A percentile compares a stretch with the other conserved stretches of the same genome.
Conservation (phyloP, 1,284 basidiomycete species). For the Fomitiporia mediterranea region DNA sequence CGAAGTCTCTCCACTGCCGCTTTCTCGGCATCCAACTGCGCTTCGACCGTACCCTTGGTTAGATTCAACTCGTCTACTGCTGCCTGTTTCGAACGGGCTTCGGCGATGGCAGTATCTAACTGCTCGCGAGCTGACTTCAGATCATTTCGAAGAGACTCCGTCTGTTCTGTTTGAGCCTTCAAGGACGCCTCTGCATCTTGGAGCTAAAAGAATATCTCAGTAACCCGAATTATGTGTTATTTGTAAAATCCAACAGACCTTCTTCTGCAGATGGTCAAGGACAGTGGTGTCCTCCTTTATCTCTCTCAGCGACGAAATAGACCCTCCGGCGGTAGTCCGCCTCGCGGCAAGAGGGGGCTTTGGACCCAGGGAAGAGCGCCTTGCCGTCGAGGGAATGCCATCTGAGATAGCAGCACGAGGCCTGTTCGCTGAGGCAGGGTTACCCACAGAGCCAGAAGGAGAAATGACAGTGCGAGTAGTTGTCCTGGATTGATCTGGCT, state of each 20-base stretch:
- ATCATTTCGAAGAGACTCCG: constrained; percentile 48
- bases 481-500: constrained; percentile 25
- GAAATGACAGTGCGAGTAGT: constrained; percentile 39
- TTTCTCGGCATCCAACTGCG: constrained; percentile 42
- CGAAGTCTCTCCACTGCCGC: constrained; percentile 40
- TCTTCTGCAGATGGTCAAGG: constrained; percentile 52
- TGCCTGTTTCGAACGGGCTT: constrained; percentile 43
- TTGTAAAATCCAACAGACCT: constrained; percentile 37
- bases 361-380: constrained; percentile 27
- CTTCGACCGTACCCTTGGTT: constrained; percentile 45
- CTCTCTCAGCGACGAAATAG: constrained; percentile 67
- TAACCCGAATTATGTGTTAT: neutral
- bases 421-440: constrained; percentile 33
- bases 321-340: constrained; percentile 42
- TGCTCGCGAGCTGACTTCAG: constrained; percentile 46
- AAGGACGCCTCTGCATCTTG: constrained; percentile 50
- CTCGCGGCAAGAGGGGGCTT: constrained; percentile 28
- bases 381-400: constrained; percentile 30
- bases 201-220: constrained; percentile 41
- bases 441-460: constrained; percentile 40
- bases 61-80: constrained; percentile 43
- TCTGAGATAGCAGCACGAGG: constrained; percentile 55
- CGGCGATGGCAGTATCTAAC: constrained; percentile 43
- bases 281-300: constrained; percentile 56
- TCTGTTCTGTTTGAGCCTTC: constrained; percentile 43